Conservation (phyloP, 805 yeast genomes). For the Starmerella khaoyaiensis region DNA sequence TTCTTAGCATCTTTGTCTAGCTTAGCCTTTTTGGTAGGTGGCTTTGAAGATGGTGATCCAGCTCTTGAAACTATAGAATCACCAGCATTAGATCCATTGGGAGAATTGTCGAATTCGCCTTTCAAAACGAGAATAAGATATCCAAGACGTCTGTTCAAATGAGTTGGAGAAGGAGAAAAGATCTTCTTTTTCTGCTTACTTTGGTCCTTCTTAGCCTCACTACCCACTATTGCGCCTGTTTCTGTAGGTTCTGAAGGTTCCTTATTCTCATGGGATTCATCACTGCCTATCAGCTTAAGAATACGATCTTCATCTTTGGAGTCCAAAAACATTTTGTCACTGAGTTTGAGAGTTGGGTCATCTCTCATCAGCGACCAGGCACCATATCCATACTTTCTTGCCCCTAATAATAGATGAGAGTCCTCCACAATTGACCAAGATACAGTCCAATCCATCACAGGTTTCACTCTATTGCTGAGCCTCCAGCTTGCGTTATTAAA, state of each 20-base stretch:
- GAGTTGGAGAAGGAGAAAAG: conserved; percentile 71
- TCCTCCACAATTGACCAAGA: conserved; percentile 78
- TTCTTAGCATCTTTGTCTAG: conserved; percentile 7
- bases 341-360: conserved; percentile 79
- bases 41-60: conserved; percentile 10
- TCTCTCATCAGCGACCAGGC: conserved; percentile 91
- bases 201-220: conserved; percentile 11
- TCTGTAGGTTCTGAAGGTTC: not conserved
- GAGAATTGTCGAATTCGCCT: conserved; percentile 35
- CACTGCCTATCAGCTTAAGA: conserved; percentile 16
- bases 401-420: conserved; percentile 74
- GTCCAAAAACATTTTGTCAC: conserved; percentile 63
- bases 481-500: conserved; percentile 47
- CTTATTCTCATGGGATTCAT: conserved; percentile 6
- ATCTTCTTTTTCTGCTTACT: conserved; percentile 21
- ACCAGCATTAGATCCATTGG: not conserved
- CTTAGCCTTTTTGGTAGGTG: conserved; percentile 14
- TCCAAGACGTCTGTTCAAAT: conserved; percentile 81
- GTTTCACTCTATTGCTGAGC: conserved; percentile 53
- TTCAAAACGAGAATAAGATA: conserved; percentile 60
- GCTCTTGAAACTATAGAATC: conserved; percentile 3
- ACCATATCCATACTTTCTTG: conserved; percentile 87
- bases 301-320: conserved; percentile 21
- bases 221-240: not conserved
- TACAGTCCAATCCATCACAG: conserved; percentile 83